A percentile compares a stretch with the other conserved stretches of the same genome.
Conservation (phyloP, 371 early-diverging fungal genomes). For the Rhizopus delemar region DNA sequence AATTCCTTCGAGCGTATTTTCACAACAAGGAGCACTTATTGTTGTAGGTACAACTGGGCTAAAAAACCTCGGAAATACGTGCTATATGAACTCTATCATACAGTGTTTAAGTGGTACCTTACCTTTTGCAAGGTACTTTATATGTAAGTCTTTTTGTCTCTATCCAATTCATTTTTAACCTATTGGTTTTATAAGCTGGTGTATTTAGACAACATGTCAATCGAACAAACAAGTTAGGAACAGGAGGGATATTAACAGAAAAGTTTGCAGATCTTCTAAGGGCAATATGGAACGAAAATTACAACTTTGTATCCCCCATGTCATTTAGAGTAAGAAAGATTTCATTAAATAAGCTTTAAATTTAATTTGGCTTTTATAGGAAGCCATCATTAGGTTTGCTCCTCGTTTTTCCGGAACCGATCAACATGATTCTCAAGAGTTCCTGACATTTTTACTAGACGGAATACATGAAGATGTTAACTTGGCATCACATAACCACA, state of each 20-base stretch:
- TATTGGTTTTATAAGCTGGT: slow-evolving; percentile 47
- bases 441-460: slow-evolving; percentile 71
- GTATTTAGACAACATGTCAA: slow-evolving; percentile 70
- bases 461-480: slow-evolving; percentile 80
- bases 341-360: neutral
- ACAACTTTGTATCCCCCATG: slow-evolving; percentile 53
- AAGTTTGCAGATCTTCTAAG: slow-evolving; percentile 66
- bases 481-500: slow-evolving; percentile 8
- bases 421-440: slow-evolving; percentile 85
- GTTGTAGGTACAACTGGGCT: slow-evolving; percentile 75
- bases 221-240: slow-evolving; percentile 72
- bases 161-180: neutral
- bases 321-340: slow-evolving; percentile 51
- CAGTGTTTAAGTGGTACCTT: slow-evolving; percentile 89
- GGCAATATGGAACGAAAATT: slow-evolving; percentile 65
- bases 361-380: slow-evolving; percentile 23
- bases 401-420: slow-evolving; percentile 66
- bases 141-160: slow-evolving; percentile 34
- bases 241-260: slow-evolving; percentile 67
- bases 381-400: slow-evolving; percentile 64
- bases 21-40: slow-evolving; percentile 45
- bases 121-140: slow-evolving; percentile 81
- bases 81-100: slow-evolving; percentile 94
- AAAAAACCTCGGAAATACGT: slow-evolving; percentile 95
- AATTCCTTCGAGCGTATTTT: slow-evolving; percentile 33